Percentiles rank a stretch among this genome's conserved stretches.
phyloP scores from a whole-genome alignment of 192 early-diverging fungal genomes.

The Gryganskiella cystojenkinii region DNA sequence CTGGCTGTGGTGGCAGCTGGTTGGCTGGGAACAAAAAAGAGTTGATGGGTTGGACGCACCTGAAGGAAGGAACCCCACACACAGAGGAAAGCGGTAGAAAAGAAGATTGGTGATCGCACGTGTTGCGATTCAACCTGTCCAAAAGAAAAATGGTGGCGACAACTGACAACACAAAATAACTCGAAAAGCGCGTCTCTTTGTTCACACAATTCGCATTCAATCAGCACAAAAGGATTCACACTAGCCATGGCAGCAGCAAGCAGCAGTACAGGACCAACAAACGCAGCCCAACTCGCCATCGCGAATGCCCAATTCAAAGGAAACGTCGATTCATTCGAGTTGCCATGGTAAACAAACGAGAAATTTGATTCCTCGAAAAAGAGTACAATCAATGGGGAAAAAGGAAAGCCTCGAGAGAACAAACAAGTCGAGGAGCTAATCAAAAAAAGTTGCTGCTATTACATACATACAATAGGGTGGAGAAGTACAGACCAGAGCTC shows the following conservation, averaged over 20 bases:
- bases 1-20: too few relatives aligned
- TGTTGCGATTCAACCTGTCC: background rate
- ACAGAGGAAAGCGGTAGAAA: too few relatives aligned
- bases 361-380: too few relatives aligned
- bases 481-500: slow-evolving; percentile 91
- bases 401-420: slow-evolving; percentile 1
- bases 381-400: too few relatives aligned
- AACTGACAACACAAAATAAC: background rate
- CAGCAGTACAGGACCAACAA: slow-evolving; percentile 18
- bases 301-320: slow-evolving; percentile 56
- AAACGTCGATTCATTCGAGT: slow-evolving; percentile 61
- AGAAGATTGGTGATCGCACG: too few relatives aligned
- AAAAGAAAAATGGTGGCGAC: slow-evolving; percentile 17
- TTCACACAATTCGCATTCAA: background rate
- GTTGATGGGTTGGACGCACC: background rate
- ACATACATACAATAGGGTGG: slow-evolving; percentile 67
- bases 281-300: slow-evolving; percentile 39
- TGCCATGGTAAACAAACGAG: slow-evolving; percentile 59
- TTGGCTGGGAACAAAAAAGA: background rate
- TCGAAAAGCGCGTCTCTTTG: background rate
- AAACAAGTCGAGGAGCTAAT: background rate
- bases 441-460: background rate
- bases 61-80: background rate
- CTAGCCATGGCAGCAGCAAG: slow-evolving; percentile 17
- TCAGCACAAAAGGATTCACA: background rate